Percentiles rank a stretch among this genome's conserved stretches.
Evolutionary conservation across 345 rosid genomes (phyloP).

Genomic region (Mangifera indica): DNA sequence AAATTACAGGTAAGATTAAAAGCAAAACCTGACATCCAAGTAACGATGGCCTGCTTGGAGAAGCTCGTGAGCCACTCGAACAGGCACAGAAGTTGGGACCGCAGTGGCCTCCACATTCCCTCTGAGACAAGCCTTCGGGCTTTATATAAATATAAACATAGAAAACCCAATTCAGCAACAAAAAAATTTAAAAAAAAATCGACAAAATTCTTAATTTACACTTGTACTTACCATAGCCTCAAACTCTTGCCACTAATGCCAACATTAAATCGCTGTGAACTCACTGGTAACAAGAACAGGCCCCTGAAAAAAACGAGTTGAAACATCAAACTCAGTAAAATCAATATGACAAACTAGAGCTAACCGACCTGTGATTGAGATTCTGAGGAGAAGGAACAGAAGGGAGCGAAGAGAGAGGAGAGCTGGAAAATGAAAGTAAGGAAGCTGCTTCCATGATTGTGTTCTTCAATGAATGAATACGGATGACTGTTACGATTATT

Average conservation of each 20-base stretch:
- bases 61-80: constrained; percentile 82
- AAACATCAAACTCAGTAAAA: neutral
- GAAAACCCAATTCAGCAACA: neutral
- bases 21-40: constrained; percentile 64
- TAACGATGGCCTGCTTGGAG: constrained; percentile 80
- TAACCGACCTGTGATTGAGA: constrained; percentile 25
- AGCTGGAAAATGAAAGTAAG: constrained; percentile 27
- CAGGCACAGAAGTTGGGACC: constrained; percentile 80
- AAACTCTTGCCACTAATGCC: constrained; percentile 1
- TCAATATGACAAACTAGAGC: no score
- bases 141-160: constrained; percentile 4
- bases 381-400: constrained; percentile 18
- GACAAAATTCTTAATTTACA: no score
- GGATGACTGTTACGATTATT: neutral
- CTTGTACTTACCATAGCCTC: constrained; percentile 30
- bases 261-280: constrained; percentile 13
- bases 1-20: no score
- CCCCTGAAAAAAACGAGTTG: constrained; percentile 8
- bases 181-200: neutral
- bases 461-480: neutral
- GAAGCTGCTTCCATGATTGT: constrained; percentile 36
- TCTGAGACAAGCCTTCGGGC: constrained; percentile 33
- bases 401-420: constrained; percentile 24
- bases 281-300: constrained; percentile 6
- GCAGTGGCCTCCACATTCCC: constrained; percentile 43